These are phyloP conservation scores for Colletotrichum sp. DNA, from an alignment of 2,329 filamentous ascomycete genomes.

Conservation along the genomic window DNA sequence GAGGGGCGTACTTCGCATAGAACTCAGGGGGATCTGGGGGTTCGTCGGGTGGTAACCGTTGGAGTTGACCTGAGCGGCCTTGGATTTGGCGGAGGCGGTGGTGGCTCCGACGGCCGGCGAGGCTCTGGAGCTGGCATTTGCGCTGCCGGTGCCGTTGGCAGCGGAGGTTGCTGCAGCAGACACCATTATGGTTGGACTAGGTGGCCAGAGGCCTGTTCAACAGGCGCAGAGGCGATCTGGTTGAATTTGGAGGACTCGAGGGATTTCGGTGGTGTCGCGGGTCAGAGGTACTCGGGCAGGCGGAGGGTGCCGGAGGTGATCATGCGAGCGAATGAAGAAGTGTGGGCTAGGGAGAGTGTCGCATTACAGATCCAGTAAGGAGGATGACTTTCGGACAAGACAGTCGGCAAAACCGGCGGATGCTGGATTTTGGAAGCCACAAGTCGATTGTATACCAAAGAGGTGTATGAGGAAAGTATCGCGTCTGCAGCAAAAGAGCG, in stretches of 20 bases:
- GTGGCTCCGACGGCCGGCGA: conserved; percentile 51
- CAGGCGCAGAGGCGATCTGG: neutral
- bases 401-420: neutral
- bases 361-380: conserved; percentile 3
- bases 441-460: neutral
- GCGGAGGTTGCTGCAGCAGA: conserved; percentile 42
- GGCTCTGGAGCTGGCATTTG: conserved; percentile 55
- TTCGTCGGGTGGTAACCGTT: conserved; percentile 59
- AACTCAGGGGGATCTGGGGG: conserved; percentile 57
- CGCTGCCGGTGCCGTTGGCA: conserved; percentile 40
- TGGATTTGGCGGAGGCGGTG: conserved; percentile 49
- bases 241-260: neutral
- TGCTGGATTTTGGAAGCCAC: neutral
- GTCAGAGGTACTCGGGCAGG: neutral
- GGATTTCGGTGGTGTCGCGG: neutral
- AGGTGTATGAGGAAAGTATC: neutral
- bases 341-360: neutral
- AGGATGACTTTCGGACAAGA: neutral
- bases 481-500: neutral
- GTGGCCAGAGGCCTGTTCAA: neutral
- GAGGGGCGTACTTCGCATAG: conserved; percentile 66
- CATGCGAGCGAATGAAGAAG: conserved; percentile 9
- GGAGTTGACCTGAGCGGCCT: conserved; percentile 53
- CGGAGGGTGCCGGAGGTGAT: neutral
- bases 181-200: conserved; percentile 36